These are phyloP conservation scores for Hordeum pubiflorum DNA, from an alignment of 202 grass and related monocot species.

Conservation along the genomic window DNA sequence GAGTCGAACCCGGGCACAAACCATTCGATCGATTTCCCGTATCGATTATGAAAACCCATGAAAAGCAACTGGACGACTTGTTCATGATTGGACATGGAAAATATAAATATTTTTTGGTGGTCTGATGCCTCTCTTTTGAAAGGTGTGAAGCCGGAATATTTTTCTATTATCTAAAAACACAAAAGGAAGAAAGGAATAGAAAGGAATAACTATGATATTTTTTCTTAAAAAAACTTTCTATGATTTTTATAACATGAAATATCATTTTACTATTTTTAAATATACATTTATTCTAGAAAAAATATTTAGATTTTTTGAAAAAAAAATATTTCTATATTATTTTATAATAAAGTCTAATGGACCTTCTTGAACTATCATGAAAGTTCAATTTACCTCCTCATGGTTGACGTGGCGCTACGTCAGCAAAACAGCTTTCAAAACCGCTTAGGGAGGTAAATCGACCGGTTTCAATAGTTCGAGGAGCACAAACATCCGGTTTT, in stretches of 20 bases:
- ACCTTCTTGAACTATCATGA: neutral
- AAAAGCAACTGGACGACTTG: no score
- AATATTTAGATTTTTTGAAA: neutral
- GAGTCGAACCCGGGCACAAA: no score
- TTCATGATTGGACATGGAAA: no score
- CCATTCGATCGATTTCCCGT: no score
- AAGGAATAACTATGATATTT: neutral
- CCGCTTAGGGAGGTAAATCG: neutral
- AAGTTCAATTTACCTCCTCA: no score
- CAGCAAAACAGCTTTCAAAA: neutral
- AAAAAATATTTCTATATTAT: neutral
- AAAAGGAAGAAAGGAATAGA: neutral
- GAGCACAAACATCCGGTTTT: neutral
- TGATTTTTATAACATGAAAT: neutral
- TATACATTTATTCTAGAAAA: neutral
- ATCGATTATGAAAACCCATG: no score
- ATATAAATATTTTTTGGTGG: no score
- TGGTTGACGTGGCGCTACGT: neutral
- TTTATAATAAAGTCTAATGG: neutral
- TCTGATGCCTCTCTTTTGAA: no score
- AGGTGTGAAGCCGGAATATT: no score
- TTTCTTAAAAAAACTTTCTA: neutral
- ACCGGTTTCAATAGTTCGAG: neutral
- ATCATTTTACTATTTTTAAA: neutral
- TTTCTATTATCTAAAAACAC: no score